Evolutionary conservation across 495 filamentous ascomycete genomes (phyloP).

Genomic region (Parathielavia hyrcaniae): DNA sequence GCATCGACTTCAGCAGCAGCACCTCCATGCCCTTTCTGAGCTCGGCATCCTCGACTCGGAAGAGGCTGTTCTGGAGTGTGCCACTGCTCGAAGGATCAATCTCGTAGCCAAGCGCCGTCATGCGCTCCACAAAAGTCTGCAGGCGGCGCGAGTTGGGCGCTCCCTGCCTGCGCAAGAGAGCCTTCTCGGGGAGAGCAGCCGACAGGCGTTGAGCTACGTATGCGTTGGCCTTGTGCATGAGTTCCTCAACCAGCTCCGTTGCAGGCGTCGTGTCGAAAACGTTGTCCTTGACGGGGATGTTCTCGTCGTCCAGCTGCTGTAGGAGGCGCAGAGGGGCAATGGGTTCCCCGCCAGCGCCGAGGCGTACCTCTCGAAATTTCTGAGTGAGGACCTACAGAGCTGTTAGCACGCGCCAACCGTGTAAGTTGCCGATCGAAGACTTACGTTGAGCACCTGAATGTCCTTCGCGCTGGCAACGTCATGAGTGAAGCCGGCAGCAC

Average conservation of each 20-base stretch:
- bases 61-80: slow-evolving; percentile 83
- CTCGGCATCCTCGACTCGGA: slow-evolving; percentile 78
- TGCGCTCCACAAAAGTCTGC: slow-evolving; percentile 83
- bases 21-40: slow-evolving; percentile 98
- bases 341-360: slow-evolving; percentile 67
- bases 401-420: slow-evolving; percentile 26
- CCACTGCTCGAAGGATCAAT: slow-evolving; percentile 88
- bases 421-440: slow-evolving; percentile 21
- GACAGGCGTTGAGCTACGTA: slow-evolving; percentile 82
- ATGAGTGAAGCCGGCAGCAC: slow-evolving; percentile 51
- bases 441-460: slow-evolving; percentile 69
- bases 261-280: slow-evolving; percentile 86
- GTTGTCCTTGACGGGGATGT: slow-evolving; percentile 91
- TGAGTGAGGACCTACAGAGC: slow-evolving; percentile 58
- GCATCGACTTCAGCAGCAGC: slow-evolving; percentile 86
- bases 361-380: slow-evolving; percentile 81
- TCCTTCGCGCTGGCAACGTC: slow-evolving; percentile 58
- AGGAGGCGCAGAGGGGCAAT: slow-evolving; percentile 82
- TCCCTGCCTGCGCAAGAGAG: slow-evolving; percentile 79
- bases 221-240: slow-evolving; percentile 82
- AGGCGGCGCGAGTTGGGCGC: slow-evolving; percentile 81
- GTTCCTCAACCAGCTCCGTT: slow-evolving; percentile 90
- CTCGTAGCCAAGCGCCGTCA: slow-evolving; percentile 82
- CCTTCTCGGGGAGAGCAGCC: slow-evolving; percentile 79
- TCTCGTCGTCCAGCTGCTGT: slow-evolving; percentile 96